These are phyloP conservation scores for Musa balbisiana DNA, from an alignment of 202 grass and related monocot species.

Conservation along the genomic window DNA sequence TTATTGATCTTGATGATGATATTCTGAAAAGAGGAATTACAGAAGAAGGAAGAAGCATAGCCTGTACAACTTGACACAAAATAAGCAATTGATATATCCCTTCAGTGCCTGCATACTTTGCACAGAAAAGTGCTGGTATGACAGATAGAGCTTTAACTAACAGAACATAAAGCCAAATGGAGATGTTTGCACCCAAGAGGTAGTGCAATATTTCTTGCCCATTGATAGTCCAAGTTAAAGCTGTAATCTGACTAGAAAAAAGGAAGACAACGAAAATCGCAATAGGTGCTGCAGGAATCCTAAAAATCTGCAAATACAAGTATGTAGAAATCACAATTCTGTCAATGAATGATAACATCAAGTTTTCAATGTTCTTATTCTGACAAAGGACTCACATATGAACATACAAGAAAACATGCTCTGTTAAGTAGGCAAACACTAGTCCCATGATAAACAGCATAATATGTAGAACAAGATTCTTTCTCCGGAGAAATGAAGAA, in stretches of 20 bases:
- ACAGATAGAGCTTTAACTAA: constrained; percentile 54
- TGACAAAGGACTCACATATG: too few species aligned
- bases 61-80: constrained; percentile 65
- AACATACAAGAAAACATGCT: too few species aligned
- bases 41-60: constrained; percentile 69
- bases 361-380: background rate
- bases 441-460: background rate
- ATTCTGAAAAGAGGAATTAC: constrained; percentile 65
- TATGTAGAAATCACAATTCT: constrained; percentile 6
- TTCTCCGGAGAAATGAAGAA: too few species aligned
- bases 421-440: too few species aligned
- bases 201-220: constrained; percentile 50
- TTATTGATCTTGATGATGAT: constrained; percentile 76
- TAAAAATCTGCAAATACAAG: constrained; percentile 50
- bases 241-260: constrained; percentile 71
- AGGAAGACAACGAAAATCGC: constrained; percentile 74
- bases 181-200: constrained; percentile 61
- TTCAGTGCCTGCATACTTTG: constrained; percentile 49
- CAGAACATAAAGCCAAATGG: constrained; percentile 35
- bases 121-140: constrained; percentile 50
- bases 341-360: background rate
- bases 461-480: too few species aligned
- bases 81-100: constrained; percentile 77
- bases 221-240: constrained; percentile 56
- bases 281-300: constrained; percentile 51